Evolutionary conservation across 805 yeast species (phyloP).

Genomic region (Kodamaea sagamina): DNA sequence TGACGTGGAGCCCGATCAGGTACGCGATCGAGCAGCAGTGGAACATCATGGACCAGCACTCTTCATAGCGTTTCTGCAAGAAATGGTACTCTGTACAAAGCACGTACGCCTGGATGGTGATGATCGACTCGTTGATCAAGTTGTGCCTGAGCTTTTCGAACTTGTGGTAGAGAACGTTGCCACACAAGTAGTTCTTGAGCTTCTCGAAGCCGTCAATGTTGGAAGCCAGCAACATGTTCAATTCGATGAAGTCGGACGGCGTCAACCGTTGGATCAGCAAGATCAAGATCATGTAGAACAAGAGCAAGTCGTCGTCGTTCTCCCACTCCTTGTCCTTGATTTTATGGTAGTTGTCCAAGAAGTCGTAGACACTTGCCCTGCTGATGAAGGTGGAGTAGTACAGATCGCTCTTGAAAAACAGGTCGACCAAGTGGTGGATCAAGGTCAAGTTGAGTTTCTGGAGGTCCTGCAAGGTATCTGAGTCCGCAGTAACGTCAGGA

Average conservation of each 20-base stretch:
- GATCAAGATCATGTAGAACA: conserved; percentile 47
- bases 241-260: conserved; percentile 29
- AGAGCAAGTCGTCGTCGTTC: conserved; percentile 49
- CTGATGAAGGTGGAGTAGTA: conserved; percentile 45
- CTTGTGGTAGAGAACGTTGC: conserved; percentile 36
- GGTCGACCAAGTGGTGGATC: conserved; percentile 38
- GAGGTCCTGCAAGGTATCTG: conserved; percentile 18
- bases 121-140: conserved; percentile 47
- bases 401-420: conserved; percentile 42
- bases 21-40: conserved; percentile 52
- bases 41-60: conserved; percentile 54
- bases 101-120: conserved; percentile 51
- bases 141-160: conserved; percentile 50
- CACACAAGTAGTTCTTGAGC: conserved; percentile 20
- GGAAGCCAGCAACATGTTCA: conserved; percentile 20
- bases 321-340: conserved; percentile 44
- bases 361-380: conserved; percentile 32
- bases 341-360: conserved; percentile 36
- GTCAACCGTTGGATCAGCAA: conserved; percentile 40
- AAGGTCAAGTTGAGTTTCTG: conserved; percentile 31
- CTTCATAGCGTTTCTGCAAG: conserved; percentile 50
- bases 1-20: conserved; percentile 54
- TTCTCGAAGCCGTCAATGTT: conserved; percentile 23
- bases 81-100: conserved; percentile 54
- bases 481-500: conserved; percentile 20